Evolutionary conservation across 805 yeast genomes (phyloP), one percentile per base, ranked within the genome.

Genomic region (Hagleromyces aurorensis): DNA sequence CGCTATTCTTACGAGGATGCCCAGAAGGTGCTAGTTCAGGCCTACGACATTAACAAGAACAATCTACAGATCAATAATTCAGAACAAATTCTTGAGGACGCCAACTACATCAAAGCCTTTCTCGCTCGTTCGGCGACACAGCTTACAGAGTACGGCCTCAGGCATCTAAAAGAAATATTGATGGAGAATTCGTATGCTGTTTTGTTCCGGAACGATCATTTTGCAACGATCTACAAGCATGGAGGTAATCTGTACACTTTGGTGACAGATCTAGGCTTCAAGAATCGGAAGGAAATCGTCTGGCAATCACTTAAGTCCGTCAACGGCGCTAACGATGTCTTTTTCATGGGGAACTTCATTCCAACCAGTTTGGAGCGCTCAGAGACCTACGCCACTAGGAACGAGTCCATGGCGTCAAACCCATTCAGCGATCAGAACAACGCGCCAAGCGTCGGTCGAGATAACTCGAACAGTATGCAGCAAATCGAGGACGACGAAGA

Each of bases 191-290:
- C 76, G 5, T 65, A 77, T 32, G 71, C 77, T 1, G 74, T 89
- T 0, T 70, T 89, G 38, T 91, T 87, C 61, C 68, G 96, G 48
- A 89, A 91, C 55, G 87, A 91, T 53, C 96, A 86, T 53, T 89
- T 83, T 56, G 70, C 70, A 40, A 84, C 96, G 0, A 50, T 87
- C 7, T 69, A 55, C 34, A 77, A 76, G 46, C 55, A 52, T 11
- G 58, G 56, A 22, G 64, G 63, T 16, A 65, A 65, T 32, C 60
- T 89, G 18, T 85, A 71, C 48, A 55, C 72, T 4, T 61, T 89
- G 16, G 78, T 82, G 3, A 82, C 91, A 1, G 96, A 91, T 49
- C 60, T 66, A 10, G 85, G 91, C 3, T 79, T 73, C 45, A 48
- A 42, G 24, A 37, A 50, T 13, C 61, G 65, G 22, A 39, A 40